These are phyloP conservation scores for Metschnikowia noctiluminum DNA, from an alignment of 805 yeast genomes.

Conservation along the genomic window DNA sequence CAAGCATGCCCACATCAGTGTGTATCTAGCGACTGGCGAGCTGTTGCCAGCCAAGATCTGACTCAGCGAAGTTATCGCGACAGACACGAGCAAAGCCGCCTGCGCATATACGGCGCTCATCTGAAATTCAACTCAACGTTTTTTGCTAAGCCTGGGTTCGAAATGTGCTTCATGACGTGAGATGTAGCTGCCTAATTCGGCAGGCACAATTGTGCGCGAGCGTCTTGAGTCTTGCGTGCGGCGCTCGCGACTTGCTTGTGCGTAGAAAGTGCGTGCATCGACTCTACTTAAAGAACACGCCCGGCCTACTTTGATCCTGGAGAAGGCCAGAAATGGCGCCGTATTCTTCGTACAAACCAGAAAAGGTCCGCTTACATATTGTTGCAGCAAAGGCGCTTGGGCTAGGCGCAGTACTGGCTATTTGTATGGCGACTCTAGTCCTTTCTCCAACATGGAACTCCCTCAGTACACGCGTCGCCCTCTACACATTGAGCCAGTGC, in stretches of 20 bases:
- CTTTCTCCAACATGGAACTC: slow-evolving; percentile 1
- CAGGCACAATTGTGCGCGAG: slow-evolving; percentile 3
- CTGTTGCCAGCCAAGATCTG: not conserved
- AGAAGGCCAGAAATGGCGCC: slow-evolving; percentile 2
- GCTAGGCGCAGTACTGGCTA: slow-evolving; percentile 28
- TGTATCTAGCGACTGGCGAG: slow-evolving; percentile 16
- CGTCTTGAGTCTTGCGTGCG: not conserved
- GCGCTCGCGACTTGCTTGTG: not conserved
- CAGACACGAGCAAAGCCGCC: slow-evolving; percentile 1
- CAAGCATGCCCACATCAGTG: slow-evolving; percentile 20
- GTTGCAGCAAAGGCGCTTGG: slow-evolving; percentile 31
- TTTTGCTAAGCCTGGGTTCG: not conserved
- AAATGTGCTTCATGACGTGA: slow-evolving; percentile 1
- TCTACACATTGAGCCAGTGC: slow-evolving; percentile 22
- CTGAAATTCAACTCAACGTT: not conserved
- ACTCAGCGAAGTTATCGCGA: not conserved
- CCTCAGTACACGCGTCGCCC: slow-evolving; percentile 5
- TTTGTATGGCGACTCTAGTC: slow-evolving; percentile 3
- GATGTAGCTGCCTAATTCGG: slow-evolving; percentile 5
- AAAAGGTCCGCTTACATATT: slow-evolving; percentile 23
- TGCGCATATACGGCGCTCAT: slow-evolving; percentile 9
- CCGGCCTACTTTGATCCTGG: not conserved
- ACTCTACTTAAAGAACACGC: slow-evolving; percentile 1
- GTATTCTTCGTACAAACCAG: slow-evolving; percentile 1
- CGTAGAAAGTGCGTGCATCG: not conserved